These are phyloP conservation scores for Lipomyces chichibuensis DNA, from an alignment of 805 yeast genomes.

Conservation along the genomic window DNA sequence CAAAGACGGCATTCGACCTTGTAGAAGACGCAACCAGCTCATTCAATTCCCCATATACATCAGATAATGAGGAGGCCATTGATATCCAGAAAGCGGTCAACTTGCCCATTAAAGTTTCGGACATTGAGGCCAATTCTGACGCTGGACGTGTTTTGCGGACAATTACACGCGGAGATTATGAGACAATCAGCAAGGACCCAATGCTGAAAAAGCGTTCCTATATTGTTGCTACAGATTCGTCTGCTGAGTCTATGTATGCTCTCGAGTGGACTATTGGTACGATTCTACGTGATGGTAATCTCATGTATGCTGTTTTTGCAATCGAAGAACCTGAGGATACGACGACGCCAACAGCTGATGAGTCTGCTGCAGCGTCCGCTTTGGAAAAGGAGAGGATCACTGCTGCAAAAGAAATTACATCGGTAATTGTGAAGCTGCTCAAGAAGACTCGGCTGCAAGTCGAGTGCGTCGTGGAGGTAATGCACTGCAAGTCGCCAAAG, in stretches of 20 bases:
- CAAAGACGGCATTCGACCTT: slow-evolving; percentile 51
- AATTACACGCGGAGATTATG: slow-evolving; percentile 68
- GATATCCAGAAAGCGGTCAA: slow-evolving; percentile 63
- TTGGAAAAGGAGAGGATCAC: slow-evolving; percentile 49
- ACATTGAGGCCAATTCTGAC: slow-evolving; percentile 55
- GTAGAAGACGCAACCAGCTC: slow-evolving; percentile 37
- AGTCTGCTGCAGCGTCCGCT: slow-evolving; percentile 26
- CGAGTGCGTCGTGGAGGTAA: slow-evolving; percentile 71
- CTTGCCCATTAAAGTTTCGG: slow-evolving; percentile 58
- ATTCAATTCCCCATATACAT: slow-evolving; percentile 60
- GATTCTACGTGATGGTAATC: slow-evolving; percentile 78
- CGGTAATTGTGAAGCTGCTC: slow-evolving; percentile 50
- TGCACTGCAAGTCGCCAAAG: slow-evolving; percentile 75
- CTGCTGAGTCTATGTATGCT: slow-evolving; percentile 81
- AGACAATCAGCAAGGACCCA: slow-evolving; percentile 47
- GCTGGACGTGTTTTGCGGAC: slow-evolving; percentile 69
- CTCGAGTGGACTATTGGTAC: slow-evolving; percentile 89
- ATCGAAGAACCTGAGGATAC: slow-evolving; percentile 43
- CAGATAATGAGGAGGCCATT: slow-evolving; percentile 65
- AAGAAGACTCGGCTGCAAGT: slow-evolving; percentile 70
- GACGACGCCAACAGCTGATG: slow-evolving; percentile 7
- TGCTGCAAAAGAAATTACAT: slow-evolving; percentile 47
- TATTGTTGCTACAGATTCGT: slow-evolving; percentile 76
- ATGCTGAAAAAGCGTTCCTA: slow-evolving; percentile 55
- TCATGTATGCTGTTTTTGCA: slow-evolving; percentile 64